Evolutionary conservation across 768 basidiomycete species (phyloP), one percentile per base, ranked within the genome.

Genomic region (Kwoniella shandongensis): DNA sequence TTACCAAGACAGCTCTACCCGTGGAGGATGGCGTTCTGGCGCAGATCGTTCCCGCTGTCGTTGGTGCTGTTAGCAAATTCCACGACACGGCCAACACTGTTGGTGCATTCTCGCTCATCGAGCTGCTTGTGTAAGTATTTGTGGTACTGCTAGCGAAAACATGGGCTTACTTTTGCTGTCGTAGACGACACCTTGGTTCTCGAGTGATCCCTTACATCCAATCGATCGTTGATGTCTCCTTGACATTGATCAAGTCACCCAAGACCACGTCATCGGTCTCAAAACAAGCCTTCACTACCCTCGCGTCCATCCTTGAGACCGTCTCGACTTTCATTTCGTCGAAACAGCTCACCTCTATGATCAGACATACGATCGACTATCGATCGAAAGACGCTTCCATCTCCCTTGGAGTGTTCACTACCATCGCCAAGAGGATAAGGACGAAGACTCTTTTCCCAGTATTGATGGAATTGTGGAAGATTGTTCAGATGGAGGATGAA

Each of bases 201-300:
- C 86, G 94, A 0, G 81, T 91, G 47, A 91, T 99, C 47, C 91
- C 94, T 4, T 82, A 84, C 76, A 86, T 96, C 77, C 84, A 84
- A 50, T 81, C 84, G 13, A 83, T 93, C 44, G 81, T 88, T 15
- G 76, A 83, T 4, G 80, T 85, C 51, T 83, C 83, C 56, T 77
- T 85, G n/a, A 41, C 47, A 2, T 38, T 70, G 25, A 52, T 72
- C 51, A 45, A 46, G 22, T 53, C 56, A 2, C 29, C 63, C 6
- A 52, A 57, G 29, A 26, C 55, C 0, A 51, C 66, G 12, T 26
- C 65, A 15, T 23, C 44, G 0, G 59, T 67, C 11, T 49, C 57
- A 53, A 62, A 65, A 10, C 40, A 56, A 30, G 53, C 73, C 7
- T 66, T 70, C 51, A 20, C 45, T 8, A 39, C 86, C 7, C 78